Percentiles rank a stretch among this genome's conserved stretches.
These are phyloP conservation scores for Metschnikowia kofuensis DNA, from an alignment of 805 yeast genomes.

Conservation along the genomic window DNA sequence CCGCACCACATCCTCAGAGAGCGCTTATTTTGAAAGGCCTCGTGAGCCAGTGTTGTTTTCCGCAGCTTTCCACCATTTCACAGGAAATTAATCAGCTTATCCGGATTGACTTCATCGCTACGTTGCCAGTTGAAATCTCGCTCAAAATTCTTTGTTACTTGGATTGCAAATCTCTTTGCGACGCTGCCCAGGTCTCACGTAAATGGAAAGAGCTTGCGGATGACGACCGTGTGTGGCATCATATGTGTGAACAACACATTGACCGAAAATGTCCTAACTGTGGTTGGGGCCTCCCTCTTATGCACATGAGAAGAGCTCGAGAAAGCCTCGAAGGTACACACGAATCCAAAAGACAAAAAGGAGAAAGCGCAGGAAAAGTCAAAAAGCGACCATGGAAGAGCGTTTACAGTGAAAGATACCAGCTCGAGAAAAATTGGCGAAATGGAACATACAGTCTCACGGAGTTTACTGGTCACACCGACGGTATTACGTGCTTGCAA, in stretches of 20 bases:
- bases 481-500: constrained; percentile 85
- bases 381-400: constrained; percentile 86
- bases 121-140: constrained; percentile 82
- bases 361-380: constrained; percentile 8
- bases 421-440: constrained; percentile 94
- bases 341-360: constrained; percentile 11
- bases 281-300: constrained; percentile 97
- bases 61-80: constrained; percentile 83
- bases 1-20: constrained; percentile 66
- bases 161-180: constrained; percentile 91
- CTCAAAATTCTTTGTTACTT: constrained; percentile 82
- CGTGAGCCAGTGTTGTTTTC: constrained; percentile 88
- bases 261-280: constrained; percentile 97
- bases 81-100: constrained; percentile 76
- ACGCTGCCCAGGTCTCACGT: constrained; percentile 87
- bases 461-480: constrained; percentile 77
- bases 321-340: constrained; percentile 29
- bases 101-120: constrained; percentile 82
- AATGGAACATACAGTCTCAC: constrained; percentile 66
- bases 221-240: constrained; percentile 97
- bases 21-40: constrained; percentile 78
- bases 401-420: constrained; percentile 86
- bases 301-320: constrained; percentile 80
- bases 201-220: constrained; percentile 90
- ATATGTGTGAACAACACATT: constrained; percentile 97